Evolutionary conservation across 441 rosid species (phyloP).

Genomic region (Sinapis alba): DNA sequence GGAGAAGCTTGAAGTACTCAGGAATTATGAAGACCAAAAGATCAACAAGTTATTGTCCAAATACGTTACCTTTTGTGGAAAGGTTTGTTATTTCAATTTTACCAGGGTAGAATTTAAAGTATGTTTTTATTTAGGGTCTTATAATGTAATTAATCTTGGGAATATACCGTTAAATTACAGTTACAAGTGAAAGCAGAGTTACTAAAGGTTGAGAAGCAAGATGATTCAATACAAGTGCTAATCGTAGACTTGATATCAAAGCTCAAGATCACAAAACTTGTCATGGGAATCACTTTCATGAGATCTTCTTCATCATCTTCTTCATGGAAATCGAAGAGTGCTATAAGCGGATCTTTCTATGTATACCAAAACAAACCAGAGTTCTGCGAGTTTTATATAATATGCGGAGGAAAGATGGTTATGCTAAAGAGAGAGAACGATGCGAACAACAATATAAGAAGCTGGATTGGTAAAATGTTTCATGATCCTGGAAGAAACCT

Average conservation of each 20-base stretch:
- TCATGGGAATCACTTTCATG: slow-evolving; percentile 75
- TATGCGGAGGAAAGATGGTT: slow-evolving; percentile 72
- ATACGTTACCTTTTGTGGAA: slow-evolving; percentile 60
- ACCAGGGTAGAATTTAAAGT: not conserved
- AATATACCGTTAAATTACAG: slow-evolving; percentile 9
- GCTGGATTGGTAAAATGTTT: slow-evolving; percentile 72
- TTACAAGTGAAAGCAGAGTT: slow-evolving; percentile 65
- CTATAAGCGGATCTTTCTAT: slow-evolving; percentile 57
- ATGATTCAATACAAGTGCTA: slow-evolving; percentile 56
- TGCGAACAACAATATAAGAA: slow-evolving; percentile 43
- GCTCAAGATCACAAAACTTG: slow-evolving; percentile 64
- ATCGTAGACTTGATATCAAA: slow-evolving; percentile 62
- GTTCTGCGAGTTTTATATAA: slow-evolving; percentile 63
- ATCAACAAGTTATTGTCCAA: slow-evolving; percentile 55
- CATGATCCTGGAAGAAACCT: slow-evolving; percentile 38
- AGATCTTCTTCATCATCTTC: slow-evolving; percentile 55
- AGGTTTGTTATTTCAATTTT: slow-evolving; percentile 43
- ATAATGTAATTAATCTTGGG: not conserved
- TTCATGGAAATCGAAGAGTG: slow-evolving; percentile 67
- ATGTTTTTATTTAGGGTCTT: not conserved
- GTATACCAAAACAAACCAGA: slow-evolving; percentile 64
- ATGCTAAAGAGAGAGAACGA: slow-evolving; percentile 50
- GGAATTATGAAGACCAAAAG: slow-evolving; percentile 61
- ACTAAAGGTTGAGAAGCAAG: slow-evolving; percentile 60
- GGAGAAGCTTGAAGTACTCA: slow-evolving; percentile 59